Base-by-base conservation (phyloP, 768 basidiomycete genomes). In the Baorangia bicolor region DNA sequence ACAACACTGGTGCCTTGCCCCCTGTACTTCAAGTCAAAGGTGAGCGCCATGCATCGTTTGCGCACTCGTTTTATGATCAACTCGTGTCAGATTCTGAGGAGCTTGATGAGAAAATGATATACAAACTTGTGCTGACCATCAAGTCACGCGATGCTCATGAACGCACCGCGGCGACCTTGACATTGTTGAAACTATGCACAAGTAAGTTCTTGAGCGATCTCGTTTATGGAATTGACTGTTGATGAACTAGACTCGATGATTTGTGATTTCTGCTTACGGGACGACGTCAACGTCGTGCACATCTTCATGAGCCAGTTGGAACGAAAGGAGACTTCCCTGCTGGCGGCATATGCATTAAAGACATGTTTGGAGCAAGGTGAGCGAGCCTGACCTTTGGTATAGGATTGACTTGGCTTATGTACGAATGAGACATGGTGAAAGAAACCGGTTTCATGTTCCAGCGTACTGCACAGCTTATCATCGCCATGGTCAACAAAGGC, bases 281-380 rank as follows among this genome's bases (percentile, higher is more conserved):
- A 48, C 7, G n/a, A n/a, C n/a, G n/a, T n/a, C n/a, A 18, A 33
- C 0, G 25, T 60, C 11, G 2, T 58, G 40, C 16, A 38, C 10
- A 27, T 23, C 13, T 53, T 60, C 23, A 21, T 53, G 23, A 38
- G 1, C n/a, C 59, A 53, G 13, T 11, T 53, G 23, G 30, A 41
- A 8, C 28, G 5, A 33, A 45, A 58, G 7, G 2, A 38, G 38
- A 37, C 48, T 33, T 45, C 59, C 1, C n/a, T 60, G 10, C 16
- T 58, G 30, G 59, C 59, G 9, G 51, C 57, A 2, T 60, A 60
- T 33, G 56, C 59, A 3, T 28, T 60, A 10, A 34, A 38, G 2
- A 30, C 25, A 10, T 60, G 52, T 35, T 14, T 60, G 30, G 27
- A 16, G 16, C 39, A 18, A 3, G n/a, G 58, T 56, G 13, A 39